Percentiles rank a stretch among this genome's conserved stretches.
Conservation (phyloP, 768 basidiomycete species). For the Calvatia gigantea region DNA sequence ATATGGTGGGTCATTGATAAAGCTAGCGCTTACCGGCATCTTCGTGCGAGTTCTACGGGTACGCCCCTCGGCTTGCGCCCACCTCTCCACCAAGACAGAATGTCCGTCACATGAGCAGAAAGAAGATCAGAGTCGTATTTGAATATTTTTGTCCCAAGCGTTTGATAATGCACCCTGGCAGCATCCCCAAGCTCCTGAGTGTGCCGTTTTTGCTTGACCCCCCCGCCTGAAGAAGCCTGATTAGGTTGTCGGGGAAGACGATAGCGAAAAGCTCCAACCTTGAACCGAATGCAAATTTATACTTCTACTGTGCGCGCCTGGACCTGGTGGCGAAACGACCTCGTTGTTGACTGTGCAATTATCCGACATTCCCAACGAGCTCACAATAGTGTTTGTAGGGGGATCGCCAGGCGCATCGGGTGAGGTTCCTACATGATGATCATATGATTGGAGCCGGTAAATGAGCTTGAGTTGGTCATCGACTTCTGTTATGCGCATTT, state of each 20-base stretch:
- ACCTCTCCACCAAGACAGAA: slow-evolving; percentile 78
- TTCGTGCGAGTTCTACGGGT: slow-evolving; percentile 45
- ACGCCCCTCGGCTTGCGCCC: slow-evolving; percentile 70
- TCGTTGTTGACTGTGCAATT: background rate
- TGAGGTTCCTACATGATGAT: slow-evolving; percentile 18
- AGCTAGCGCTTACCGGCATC: slow-evolving; percentile 63
- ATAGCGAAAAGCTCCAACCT: background rate
- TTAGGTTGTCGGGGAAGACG: background rate
- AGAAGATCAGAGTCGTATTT: slow-evolving; percentile 49
- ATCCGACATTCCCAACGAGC: background rate
- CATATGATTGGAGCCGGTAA: slow-evolving; percentile 40
- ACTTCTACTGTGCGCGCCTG: background rate
- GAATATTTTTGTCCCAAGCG: slow-evolving; percentile 70
- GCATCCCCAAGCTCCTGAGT: background rate
- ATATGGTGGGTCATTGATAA: too few species aligned
- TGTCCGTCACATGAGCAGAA: slow-evolving; percentile 45
- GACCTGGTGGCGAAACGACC: background rate
- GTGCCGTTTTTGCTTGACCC: background rate
- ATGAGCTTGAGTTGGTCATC: slow-evolving; percentile 42
- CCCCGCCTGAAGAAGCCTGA: background rate
- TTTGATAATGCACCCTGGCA: slow-evolving; percentile 21
- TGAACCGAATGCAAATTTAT: background rate
- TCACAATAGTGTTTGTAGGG: background rate
- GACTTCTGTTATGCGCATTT: slow-evolving; percentile 29
- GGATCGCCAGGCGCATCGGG: background rate